Evolutionary conservation across 805 yeast species (phyloP), one percentile per base, ranked within the genome.

Genomic region (Cyberlindnera veronae): DNA sequence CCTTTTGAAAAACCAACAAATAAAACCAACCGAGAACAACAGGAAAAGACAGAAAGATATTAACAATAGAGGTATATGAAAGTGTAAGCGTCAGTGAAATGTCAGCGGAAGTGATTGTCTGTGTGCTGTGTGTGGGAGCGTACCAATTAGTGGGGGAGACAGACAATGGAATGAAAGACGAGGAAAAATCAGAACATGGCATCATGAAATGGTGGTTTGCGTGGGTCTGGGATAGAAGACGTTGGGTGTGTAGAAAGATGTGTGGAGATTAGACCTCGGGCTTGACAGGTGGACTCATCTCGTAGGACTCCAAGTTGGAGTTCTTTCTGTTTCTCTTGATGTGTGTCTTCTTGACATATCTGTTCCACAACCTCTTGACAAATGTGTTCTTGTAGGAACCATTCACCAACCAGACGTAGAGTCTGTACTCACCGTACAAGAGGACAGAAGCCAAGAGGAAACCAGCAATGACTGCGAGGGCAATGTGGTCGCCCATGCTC

Each of bases 401-500:
- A 28, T 50, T 54, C 38, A 66, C 57, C 32, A 70, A 46, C 67
- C 67, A 67, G 31, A 64, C 50, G 48, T 72, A 72, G 12, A 76
- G 51, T 35, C 68, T 54, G 50, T 71, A 76, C 55, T 77, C 82
- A 10, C 64, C 54, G 41, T 61, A 69, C n/a, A 76, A 56, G 11
- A 77, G 44, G 10, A 63, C 39, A 30, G 67, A 64, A 3, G 81
- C 89, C 35, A 82, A 55, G 14, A 75, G 45, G 49, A 84, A 79
- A 1, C 96, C 95, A 12, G 75, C 76, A 30, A 84, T 55, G 2
- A 87, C 85, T 20, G 89, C 82, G 29, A 82, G 63, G 13, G 78
- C 71, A 49, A 90, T 77, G 61, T 90, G 96, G 48, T 76, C 72
- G 14, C 86, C 88, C 63, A 89, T 64, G 8, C 76, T 66, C 55